These are phyloP conservation scores for Dryas integrifolia DNA, from an alignment of 331 rosid genomes.

Conservation along the genomic window DNA sequence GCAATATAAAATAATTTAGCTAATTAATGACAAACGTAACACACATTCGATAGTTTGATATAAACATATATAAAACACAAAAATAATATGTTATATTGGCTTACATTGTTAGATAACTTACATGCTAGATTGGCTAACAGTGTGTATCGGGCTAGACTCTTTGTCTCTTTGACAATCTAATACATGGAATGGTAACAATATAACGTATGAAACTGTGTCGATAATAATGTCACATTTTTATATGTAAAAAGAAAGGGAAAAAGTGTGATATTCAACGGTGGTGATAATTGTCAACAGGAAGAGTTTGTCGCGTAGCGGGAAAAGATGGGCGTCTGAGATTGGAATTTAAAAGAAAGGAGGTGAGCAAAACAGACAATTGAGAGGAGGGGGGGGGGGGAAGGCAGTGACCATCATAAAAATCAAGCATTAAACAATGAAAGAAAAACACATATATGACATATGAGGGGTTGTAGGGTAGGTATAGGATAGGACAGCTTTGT, in stretches of 20 bases:
- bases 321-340: neutral
- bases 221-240: too few species aligned
- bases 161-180: too few species aligned
- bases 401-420: neutral
- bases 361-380: slow-evolving; percentile 19
- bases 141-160: too few species aligned
- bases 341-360: slow-evolving; percentile 12
- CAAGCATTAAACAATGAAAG: neutral
- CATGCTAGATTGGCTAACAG: too few species aligned
- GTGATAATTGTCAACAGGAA: slow-evolving; percentile 19
- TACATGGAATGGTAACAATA: too few species aligned
- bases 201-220: too few species aligned
- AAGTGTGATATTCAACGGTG: neutral
- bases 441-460: slow-evolving; percentile 4
- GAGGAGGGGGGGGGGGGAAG: neutral
- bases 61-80: too few species aligned
- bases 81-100: too few species aligned
- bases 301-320: slow-evolving; percentile 26
- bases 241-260: neutral
- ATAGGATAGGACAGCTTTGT: slow-evolving; percentile 34
- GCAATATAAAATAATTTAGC: too few species aligned
- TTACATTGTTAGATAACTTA: too few species aligned
- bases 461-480: slow-evolving; percentile 29
- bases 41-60: too few species aligned
- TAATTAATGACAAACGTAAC: too few species aligned